Percentiles rank a stretch among this genome's conserved stretches.
phyloP scores from a whole-genome alignment of 768 basidiomycete species.

The Russula virescens region DNA sequence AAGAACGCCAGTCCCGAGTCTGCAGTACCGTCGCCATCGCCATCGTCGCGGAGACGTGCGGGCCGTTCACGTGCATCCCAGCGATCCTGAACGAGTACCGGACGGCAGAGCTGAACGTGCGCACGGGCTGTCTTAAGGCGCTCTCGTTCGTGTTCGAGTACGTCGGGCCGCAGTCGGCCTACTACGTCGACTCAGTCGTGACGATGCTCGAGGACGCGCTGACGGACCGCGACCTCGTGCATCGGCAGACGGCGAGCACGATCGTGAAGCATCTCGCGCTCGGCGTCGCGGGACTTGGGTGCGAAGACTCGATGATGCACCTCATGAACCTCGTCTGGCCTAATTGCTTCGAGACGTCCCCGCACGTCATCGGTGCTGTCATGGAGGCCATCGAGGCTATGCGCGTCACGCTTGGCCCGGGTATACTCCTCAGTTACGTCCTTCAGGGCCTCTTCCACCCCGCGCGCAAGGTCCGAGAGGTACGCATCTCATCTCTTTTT shows the following conservation, averaged over 20 bases:
- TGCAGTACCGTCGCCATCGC: slow-evolving; percentile 98
- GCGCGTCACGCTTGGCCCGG: slow-evolving; percentile 93
- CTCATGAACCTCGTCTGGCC: slow-evolving; percentile 99
- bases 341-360: slow-evolving; percentile 96
- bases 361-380: slow-evolving; percentile 96
- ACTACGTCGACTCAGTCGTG: slow-evolving; percentile 95
- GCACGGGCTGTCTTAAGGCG: slow-evolving; percentile 97
- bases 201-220: slow-evolving; percentile 98
- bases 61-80: slow-evolving; percentile 97
- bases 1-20: slow-evolving; percentile 98
- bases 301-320: slow-evolving; percentile 97
- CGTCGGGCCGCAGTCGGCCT: slow-evolving; percentile 92
- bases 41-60: slow-evolving; percentile 91
- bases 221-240: slow-evolving; percentile 96
- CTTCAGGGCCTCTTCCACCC: slow-evolving; percentile 97
- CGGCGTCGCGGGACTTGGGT: slow-evolving; percentile 93
- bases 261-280: slow-evolving; percentile 98
- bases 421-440: slow-evolving; percentile 85
- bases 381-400: slow-evolving; percentile 99
- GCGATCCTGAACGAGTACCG: slow-evolving; percentile 98
- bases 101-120: slow-evolving; percentile 96
- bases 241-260: slow-evolving; percentile 95
- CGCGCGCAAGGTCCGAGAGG: slow-evolving; percentile 93
- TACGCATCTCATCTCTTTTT: slow-evolving; percentile 30
- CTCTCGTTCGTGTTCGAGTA: slow-evolving; percentile 99